A percentile compares a stretch with the other conserved stretches of the same genome.
These are phyloP conservation scores for Aethionema arabicum DNA, from an alignment of 345 rosid species.

Conservation along the genomic window DNA sequence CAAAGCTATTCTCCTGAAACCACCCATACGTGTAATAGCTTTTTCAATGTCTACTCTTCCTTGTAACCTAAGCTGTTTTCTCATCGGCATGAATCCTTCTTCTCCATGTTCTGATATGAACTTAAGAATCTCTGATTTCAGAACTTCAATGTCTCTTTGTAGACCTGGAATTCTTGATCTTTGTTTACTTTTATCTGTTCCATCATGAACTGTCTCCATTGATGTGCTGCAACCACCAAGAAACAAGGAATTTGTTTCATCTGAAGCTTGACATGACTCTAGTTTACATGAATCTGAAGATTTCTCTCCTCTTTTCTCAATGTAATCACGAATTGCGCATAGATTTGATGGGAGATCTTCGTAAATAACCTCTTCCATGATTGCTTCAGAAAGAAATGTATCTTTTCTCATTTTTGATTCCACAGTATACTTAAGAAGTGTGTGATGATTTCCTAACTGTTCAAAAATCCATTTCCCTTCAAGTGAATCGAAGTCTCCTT, in stretches of 20 bases:
- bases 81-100: slow-evolving; percentile 99
- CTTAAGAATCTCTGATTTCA: slow-evolving; percentile 78
- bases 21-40: slow-evolving; percentile 91
- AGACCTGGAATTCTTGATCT: slow-evolving; percentile 84
- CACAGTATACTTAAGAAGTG: slow-evolving; percentile 76
- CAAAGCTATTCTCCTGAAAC: slow-evolving; percentile 79
- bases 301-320: slow-evolving; percentile 52
- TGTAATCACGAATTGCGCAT: slow-evolving; percentile 86
- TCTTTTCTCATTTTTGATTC: slow-evolving; percentile 91
- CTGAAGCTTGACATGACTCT: slow-evolving; percentile 33
- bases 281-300: slow-evolving; percentile 44
- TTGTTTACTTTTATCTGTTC: slow-evolving; percentile 38
- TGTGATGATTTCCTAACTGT: slow-evolving; percentile 89
- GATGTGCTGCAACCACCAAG: slow-evolving; percentile 21
- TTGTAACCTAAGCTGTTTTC: slow-evolving; percentile 87
- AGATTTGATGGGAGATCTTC: slow-evolving; percentile 97
- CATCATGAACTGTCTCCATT: slow-evolving; percentile 19
- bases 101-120: slow-evolving; percentile 84
- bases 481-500: slow-evolving; percentile 92
- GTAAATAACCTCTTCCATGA: slow-evolving; percentile 99
- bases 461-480: slow-evolving; percentile 94
- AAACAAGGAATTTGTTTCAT: slow-evolving; percentile 41
- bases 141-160: slow-evolving; percentile 73
- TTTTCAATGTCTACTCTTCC: slow-evolving; percentile 96
- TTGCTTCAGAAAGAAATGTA: slow-evolving; percentile 89